Evolutionary conservation across 108 stramenopile species (phyloP).

Genomic region (Skeletonema tropicum): DNA sequence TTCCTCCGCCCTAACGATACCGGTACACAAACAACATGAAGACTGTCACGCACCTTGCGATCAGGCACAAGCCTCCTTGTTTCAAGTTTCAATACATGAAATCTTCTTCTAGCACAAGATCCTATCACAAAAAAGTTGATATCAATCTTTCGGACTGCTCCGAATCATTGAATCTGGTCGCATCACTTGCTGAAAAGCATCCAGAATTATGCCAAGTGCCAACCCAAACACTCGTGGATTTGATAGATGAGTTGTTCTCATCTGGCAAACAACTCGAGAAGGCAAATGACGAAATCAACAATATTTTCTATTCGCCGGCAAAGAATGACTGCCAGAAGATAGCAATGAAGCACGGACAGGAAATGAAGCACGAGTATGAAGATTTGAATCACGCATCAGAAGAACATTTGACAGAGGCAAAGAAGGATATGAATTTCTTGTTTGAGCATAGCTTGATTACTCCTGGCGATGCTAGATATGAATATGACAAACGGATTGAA

Average conservation of each 20-base stretch:
- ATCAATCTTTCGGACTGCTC: neutral
- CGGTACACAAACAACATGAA: too few relatives aligned
- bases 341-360: too few relatives aligned
- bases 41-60: constrained; percentile 20
- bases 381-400: constrained; percentile 47
- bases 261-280: neutral
- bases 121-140: constrained; percentile 28
- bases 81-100: constrained; percentile 47
- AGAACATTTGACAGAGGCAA: constrained; percentile 42
- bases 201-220: constrained; percentile 23
- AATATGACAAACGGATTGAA: constrained; percentile 51
- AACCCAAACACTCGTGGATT: constrained; percentile 2
- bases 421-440: constrained; percentile 46
- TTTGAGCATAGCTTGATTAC: constrained; percentile 36
- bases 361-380: too few relatives aligned
- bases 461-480: constrained; percentile 53
- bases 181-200: constrained; percentile 3
- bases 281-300: too few relatives aligned
- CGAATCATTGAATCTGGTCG: neutral
- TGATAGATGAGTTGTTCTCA: constrained; percentile 10
- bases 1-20: too few relatives aligned
- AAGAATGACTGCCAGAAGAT: neutral
- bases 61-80: constrained; percentile 27
- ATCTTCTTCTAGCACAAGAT: neutral
- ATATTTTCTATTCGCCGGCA: too few relatives aligned